Conservation (phyloP, 108 stramenopile species). For the Nitzschia sp. region DNA sequence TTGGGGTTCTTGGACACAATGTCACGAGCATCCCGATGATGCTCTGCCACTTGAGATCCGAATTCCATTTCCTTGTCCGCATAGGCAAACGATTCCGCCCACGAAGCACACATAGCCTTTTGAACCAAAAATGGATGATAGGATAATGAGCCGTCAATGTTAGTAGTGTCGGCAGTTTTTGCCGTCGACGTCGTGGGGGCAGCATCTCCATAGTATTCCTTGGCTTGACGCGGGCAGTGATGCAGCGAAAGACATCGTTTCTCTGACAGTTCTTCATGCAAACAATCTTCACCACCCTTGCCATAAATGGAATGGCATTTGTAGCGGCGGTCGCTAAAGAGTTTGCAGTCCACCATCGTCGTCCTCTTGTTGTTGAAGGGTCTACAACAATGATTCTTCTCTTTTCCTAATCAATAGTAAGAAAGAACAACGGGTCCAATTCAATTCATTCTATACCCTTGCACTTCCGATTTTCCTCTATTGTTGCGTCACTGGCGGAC, state of each 20-base stretch:
- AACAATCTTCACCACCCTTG: conserved; percentile 44
- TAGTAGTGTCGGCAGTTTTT: neutral
- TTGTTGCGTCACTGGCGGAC: too few relatives aligned
- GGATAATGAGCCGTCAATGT: neutral
- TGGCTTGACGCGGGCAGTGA: conserved; percentile 39
- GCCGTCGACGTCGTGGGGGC: neutral
- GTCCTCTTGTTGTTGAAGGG: too few relatives aligned
- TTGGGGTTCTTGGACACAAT: conserved; percentile 25
- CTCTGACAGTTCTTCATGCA: conserved; percentile 38
- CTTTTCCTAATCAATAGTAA: too few relatives aligned
- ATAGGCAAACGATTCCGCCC: conserved; percentile 50
- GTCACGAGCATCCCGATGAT: conserved; percentile 28
- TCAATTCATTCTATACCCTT: too few relatives aligned
- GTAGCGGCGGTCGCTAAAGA: conserved; percentile 25
- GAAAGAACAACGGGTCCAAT: too few relatives aligned
- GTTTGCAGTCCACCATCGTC: conserved; percentile 21
- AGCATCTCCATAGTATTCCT: conserved; percentile 41
- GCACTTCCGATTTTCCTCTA: too few relatives aligned
- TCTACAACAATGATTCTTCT: too few relatives aligned
- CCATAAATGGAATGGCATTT: conserved; percentile 41
- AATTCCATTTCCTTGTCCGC: conserved; percentile 32
- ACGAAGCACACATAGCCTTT: conserved; percentile 37
- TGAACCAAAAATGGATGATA: neutral
- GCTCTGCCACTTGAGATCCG: conserved; percentile 23
- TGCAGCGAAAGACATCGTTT: conserved; percentile 44